Conservation (phyloP, 257 asterid species). For the Oldenlandia corymbosa region DNA sequence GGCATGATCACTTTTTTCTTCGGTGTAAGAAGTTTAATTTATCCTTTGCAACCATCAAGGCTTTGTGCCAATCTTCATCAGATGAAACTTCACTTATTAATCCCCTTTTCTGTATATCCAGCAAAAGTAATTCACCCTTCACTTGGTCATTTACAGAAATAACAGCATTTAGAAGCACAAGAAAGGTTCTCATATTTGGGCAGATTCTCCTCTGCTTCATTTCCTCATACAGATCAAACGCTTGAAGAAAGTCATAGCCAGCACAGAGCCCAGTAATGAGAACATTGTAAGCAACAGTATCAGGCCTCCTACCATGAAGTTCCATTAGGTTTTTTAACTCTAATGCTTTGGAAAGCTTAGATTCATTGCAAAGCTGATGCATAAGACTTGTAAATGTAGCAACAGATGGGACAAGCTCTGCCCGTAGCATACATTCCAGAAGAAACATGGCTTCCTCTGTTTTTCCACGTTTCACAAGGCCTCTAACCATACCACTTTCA, state of each 20-base stretch:
- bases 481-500: slow-evolving; percentile 75
- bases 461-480: slow-evolving; percentile 61
- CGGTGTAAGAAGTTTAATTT: slow-evolving; percentile 41
- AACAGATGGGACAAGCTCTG: slow-evolving; percentile 45
- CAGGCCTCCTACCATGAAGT: slow-evolving; percentile 52
- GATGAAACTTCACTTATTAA: slow-evolving; percentile 30
- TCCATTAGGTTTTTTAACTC: slow-evolving; percentile 59
- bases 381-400: slow-evolving; percentile 74
- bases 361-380: slow-evolving; percentile 61
- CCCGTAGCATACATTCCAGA: slow-evolving; percentile 59
- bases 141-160: slow-evolving; percentile 35
- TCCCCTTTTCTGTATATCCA: slow-evolving; percentile 63
- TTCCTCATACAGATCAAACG: slow-evolving; percentile 64
- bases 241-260: slow-evolving; percentile 33
- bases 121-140: slow-evolving; percentile 48
- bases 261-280: slow-evolving; percentile 59
- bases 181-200: slow-evolving; percentile 65
- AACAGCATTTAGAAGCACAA: slow-evolving; percentile 40
- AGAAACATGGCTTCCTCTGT: slow-evolving; percentile 56
- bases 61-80: slow-evolving; percentile 30
- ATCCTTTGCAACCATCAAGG: slow-evolving; percentile 38
- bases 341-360: slow-evolving; percentile 50
- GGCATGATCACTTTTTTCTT: slow-evolving; percentile 21
- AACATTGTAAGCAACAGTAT: slow-evolving; percentile 71
- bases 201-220: slow-evolving; percentile 55